Evolutionary conservation across 768 basidiomycete species (phyloP), one percentile per base, ranked within the genome.

Genomic region (Fomitopsis serialis): DNA sequence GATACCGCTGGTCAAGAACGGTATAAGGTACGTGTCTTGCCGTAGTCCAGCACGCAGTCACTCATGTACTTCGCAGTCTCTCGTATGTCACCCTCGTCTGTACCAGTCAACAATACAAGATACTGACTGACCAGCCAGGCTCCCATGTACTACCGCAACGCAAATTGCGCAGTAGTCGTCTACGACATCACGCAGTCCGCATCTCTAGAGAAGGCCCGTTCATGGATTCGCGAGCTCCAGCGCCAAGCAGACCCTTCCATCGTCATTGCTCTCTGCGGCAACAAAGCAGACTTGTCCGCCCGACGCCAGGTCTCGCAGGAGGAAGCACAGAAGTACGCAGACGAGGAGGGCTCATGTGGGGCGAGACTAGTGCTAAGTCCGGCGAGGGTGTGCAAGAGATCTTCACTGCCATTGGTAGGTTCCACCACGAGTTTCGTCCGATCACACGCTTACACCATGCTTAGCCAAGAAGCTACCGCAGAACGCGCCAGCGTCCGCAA

Each of bases 181-280:
- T 96, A 93, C 68, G 97, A 99, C 71, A 95, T 99, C 69, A 98
- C 97, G 40, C 89, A 92, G 66, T 67, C 87, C 8, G 78, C 92
- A 22, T 96, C 95, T 2, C 81, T 96, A 58, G 92, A 96, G 74
- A 97, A 96, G 72, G 96, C 96, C 25, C 87, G 89, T 61, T 85
- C 86, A 58, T 98, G 96, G 96, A 95, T 98, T 66, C 80, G 89
- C 48, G 95, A 98, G 70, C 83, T 98, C 2, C 94, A 97, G 66
- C 92, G 95, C 51, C 95, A 98, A 73, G 96, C 95, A 53, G 96
- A 98, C 68, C 95, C 96, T 7, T 90, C 87, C 42, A 98, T 97
- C 76, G 83, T 96, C 62, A 96, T 98, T 68, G 89, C 92, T 37
- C 84, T 98, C 34, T 96, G 93, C 54, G 96, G 96, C 45, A 98